Conservation (phyloP, 371 early-diverging fungal species). For the Massospora cicadina region DNA sequence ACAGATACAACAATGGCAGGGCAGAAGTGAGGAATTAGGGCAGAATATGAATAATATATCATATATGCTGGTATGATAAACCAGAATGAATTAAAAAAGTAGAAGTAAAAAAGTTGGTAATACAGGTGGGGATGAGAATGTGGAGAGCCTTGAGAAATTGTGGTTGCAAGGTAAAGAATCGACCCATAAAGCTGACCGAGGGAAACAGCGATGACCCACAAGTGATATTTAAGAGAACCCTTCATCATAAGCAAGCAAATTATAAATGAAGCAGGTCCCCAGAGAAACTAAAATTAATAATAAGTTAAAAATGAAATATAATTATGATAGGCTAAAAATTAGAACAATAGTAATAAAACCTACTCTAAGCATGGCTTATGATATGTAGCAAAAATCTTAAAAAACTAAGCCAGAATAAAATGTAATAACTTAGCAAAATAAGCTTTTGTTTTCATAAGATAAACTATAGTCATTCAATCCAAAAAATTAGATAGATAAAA, state of each 20-base stretch:
- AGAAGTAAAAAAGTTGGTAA: constrained; percentile 4
- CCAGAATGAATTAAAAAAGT: constrained; percentile 7
- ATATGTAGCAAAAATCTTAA: too few relatives aligned
- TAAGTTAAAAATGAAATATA: not conserved
- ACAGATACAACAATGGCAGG: not conserved
- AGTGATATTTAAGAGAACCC: not conserved
- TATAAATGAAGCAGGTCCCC: not conserved
- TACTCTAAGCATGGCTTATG: too few relatives aligned
- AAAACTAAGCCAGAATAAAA: too few relatives aligned
- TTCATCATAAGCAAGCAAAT: not conserved
- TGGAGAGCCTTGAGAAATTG: not conserved
- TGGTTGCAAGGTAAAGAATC: constrained; percentile 1
- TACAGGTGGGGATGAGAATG: not conserved
- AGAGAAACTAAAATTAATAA: constrained; percentile 6
- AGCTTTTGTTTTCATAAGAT: too few relatives aligned
- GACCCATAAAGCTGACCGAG: constrained; percentile 8
- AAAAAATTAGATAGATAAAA: not conserved
- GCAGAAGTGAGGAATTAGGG: not conserved
- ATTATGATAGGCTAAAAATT: not conserved
- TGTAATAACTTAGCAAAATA: too few relatives aligned
- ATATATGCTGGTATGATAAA: not conserved
- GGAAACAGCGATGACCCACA: constrained; percentile 1
- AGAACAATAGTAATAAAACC: not conserved
- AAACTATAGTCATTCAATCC: too few relatives aligned
- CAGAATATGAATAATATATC: not conserved